Evolutionary conservation across 2,329 filamentous ascomycete species (phyloP), one percentile per base, ranked within the genome.

Genomic region (Fonsecaea monophora): DNA sequence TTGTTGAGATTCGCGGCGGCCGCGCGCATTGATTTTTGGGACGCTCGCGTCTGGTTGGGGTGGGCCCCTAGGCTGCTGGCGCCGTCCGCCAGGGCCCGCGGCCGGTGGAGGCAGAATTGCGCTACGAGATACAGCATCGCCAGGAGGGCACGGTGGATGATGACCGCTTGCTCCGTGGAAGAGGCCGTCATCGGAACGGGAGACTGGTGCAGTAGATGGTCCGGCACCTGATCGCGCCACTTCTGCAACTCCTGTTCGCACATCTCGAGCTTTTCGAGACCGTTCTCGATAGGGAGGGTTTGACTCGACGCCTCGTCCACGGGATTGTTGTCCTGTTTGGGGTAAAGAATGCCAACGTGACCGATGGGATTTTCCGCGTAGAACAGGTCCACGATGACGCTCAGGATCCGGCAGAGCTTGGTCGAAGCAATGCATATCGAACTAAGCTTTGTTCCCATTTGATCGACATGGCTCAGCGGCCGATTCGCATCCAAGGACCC

Each of bases 401-500:
- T 57, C n/a, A 57, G 40, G 13, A 57, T 57, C 30, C 54, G 40
- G 54, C 54, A 57, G n/a, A 57, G 25, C 5, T 15, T 37, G 5
- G 54, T 35, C 13, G 54, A 40, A 21, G 40, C 35, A 13, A 57
- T 57, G 8, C 32, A 57, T 9, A 57, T 40, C 5, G 32, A n/a
- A 9, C n/a, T 34, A 10, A 57, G 37, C 15, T 10, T 10, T 40
- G 40, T 34, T 34, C 6, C 35, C 13, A 7, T 25, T 13, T 40
- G 25, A 25, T 37, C 25, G n/a, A 21, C 15, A n/a, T 37, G n/a
- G 54, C 42, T 15, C 8, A n/a, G 32, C 34, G 21, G 9, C 7
- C 15, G 15, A 18, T 57, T 15, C 4, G 21, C 7, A 34, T 59
- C n/a, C 71, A 92, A 87, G 21, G 21, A 21, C 21, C 21, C 21